These are phyloP conservation scores for Mycena pura DNA, from an alignment of 768 basidiomycete genomes.

Conservation along the genomic window DNA sequence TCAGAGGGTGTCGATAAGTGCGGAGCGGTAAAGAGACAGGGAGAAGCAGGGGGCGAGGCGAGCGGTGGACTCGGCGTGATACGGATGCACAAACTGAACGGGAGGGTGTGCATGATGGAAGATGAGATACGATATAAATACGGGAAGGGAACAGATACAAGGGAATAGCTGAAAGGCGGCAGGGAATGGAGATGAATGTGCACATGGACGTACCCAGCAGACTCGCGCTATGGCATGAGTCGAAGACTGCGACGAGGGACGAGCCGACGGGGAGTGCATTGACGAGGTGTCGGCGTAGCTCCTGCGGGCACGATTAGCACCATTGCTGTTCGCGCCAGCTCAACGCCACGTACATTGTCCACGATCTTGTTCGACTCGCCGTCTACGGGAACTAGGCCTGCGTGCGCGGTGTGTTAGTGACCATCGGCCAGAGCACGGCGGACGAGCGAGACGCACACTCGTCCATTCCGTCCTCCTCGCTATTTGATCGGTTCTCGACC, in stretches of 20 bases:
- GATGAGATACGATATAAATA: too few relatives aligned
- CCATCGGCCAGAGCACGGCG: neutral
- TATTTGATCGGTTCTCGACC: constrained; percentile 40
- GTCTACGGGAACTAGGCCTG: constrained; percentile 50
- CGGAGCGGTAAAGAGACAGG: too few relatives aligned
- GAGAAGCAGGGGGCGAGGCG: too few relatives aligned
- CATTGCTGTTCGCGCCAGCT: too few relatives aligned
- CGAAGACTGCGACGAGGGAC: constrained; percentile 46
- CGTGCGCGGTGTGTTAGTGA: neutral
- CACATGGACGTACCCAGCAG: constrained; percentile 46
- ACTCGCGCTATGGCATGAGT: constrained; percentile 50
- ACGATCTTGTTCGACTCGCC: constrained; percentile 37
- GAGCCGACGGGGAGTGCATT: constrained; percentile 44
- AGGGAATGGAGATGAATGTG: too few relatives aligned
- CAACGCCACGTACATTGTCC: constrained; percentile 49
- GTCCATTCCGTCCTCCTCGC: constrained; percentile 49
- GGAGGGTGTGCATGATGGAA: too few relatives aligned
- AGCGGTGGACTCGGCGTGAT: too few relatives aligned
- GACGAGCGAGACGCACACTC: constrained; percentile 39
- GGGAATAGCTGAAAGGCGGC: too few relatives aligned
- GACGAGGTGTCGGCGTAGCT: constrained; percentile 43
- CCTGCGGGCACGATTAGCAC: constrained; percentile 30
- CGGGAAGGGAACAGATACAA: too few relatives aligned
- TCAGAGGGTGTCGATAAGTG: neutral
- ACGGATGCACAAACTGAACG: too few relatives aligned